Evolutionary conservation across 192 early-diverging fungal genomes (phyloP), one percentile per base, ranked within the genome.

Genomic region (Backusella mclennaniae): DNA sequence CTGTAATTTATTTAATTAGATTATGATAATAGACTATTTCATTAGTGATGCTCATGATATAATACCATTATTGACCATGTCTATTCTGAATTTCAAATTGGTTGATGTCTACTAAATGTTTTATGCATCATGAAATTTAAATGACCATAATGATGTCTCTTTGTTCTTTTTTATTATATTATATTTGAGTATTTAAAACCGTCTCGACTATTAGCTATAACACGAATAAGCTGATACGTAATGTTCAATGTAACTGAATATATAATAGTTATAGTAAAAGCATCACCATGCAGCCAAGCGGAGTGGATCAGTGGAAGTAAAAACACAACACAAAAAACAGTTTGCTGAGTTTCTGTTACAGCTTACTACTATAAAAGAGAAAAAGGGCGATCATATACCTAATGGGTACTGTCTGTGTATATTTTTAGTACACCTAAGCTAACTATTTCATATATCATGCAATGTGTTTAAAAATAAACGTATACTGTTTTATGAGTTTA

Each of bases 361-460:
- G n/a, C 5, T 59, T 23, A 26, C 1, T 59, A 12, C 53, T 59
- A 59, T 26, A 63, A 63, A 29, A 63, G 23, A 29, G 7, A 12
- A 63, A 63, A 29, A 63, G 26, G 56, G 26, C 56, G 56, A 63
- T 63, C 56, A 63, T 29, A 19, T 49, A 19, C 15, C 46, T 49
- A 19, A 6, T 49, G 46, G 1, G 9, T 26, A 17, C 23, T n/a
- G n/a, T 14, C 11, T 11, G 0, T 63, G 56, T 63, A 63, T 63
- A 63, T 63, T 63, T 63, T 63, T 63, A 63, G 56, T 29, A 29
- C 26, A 63, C 11, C 56, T 63, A 63, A 63, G 56, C 56, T 63
- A 14, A 63, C 56, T 5, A 63, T 29, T 63, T 63, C 56, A 63
- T 63, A 23, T 29, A 63, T 26, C 23, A 63, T 63, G 56, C 56